Evolutionary conservation across 2,329 filamentous ascomycete species (phyloP), one percentile per base, ranked within the genome.

Genomic region (Clonostachys sp.): DNA sequence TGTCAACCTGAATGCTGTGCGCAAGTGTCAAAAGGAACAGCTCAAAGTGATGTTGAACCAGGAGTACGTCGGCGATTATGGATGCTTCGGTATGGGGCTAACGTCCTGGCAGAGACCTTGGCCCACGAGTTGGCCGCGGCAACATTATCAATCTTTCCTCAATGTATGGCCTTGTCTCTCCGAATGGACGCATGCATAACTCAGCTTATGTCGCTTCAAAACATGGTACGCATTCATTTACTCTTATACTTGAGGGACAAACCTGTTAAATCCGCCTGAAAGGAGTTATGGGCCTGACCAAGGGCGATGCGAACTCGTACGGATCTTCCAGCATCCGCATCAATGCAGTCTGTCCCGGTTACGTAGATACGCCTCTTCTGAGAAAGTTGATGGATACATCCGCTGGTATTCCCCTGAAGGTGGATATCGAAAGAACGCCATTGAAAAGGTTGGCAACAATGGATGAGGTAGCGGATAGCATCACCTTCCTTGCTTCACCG

Each of bases 1-100:
- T 48, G 61, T 81, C 43, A 78, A 84, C 51, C 65, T 80, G 17
- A 72, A 72, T 41, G 80, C 79, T 5, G 73, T 83, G 1, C 81
- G 76, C 71, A 63, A 78, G 20, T 81, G 78, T 51, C 75, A 82
- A 54, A 66, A 69, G 44, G 78, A 76, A 39, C 66, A 83, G 58
- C 61, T 81, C 13, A 56, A 57, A 4, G 62, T 72, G 41, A 80
- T 81, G 76, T 51, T 77, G 16, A 64, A 66, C 40, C 77, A 81
- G 55, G 70, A 77, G 60, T 70, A 55, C 48, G 59, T 48, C 39
- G 20, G 30, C 12, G 20, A 16, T 13, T n/a, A n/a, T n/a, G n/a
- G 14, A 4, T 35, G 17, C 4, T 13, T 6, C 6, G 10, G 24
- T 16, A 5, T 6, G 14, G 24, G 24, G 18, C 18, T 34, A 30